Evolutionary conservation across 345 rosid genomes (phyloP).

Genomic region (Punica granatum): DNA sequence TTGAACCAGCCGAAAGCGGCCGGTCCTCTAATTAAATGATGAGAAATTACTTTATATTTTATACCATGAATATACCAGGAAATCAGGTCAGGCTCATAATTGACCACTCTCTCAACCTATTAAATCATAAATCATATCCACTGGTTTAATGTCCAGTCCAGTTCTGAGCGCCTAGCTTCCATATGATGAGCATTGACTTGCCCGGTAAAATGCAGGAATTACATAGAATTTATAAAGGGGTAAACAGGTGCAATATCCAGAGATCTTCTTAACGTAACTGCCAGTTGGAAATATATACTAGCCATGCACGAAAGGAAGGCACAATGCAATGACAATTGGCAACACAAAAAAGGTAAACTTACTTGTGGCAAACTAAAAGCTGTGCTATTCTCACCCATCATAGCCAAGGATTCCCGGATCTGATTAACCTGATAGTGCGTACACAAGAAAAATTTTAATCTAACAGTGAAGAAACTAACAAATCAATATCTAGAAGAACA

Average conservation of each 20-base stretch:
- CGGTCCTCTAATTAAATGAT: not conserved
- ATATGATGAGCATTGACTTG: no score
- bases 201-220: no score
- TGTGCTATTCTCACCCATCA: conserved; percentile 97
- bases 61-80: no score
- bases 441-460: conserved; percentile 12
- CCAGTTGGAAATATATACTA: not conserved
- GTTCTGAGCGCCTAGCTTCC: no score
- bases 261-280: not conserved
- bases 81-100: not conserved
- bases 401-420: conserved; percentile 84
- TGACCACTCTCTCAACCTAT: not conserved
- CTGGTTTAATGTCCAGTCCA: not conserved
- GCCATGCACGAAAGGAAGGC: not conserved
- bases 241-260: no score
- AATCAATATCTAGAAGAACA: conserved; percentile 9
- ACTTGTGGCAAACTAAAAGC: conserved; percentile 99
- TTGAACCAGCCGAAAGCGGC: not conserved
- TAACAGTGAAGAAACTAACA: conserved; percentile 9
- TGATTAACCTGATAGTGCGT: conserved; percentile 64
- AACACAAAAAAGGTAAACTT: conserved; percentile 20
- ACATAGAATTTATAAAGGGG: no score
- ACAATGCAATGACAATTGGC: conserved; percentile 5
- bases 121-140: not conserved
- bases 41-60: not conserved